Base-by-base conservation (phyloP, 2,329 filamentous ascomycete genomes). In the Trichoderma aggressivum region DNA sequence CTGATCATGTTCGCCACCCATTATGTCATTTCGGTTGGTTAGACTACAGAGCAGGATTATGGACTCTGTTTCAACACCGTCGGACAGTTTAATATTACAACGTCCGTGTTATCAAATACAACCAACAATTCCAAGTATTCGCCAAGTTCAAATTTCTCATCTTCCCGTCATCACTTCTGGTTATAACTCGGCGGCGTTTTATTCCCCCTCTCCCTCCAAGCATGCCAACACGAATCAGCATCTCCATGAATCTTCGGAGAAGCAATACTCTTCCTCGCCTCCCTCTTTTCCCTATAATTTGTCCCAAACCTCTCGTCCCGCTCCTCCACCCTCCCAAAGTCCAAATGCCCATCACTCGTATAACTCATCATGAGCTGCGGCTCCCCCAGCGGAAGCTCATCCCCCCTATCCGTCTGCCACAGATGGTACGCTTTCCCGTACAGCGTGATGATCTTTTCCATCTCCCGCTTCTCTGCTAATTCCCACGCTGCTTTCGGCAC, bases 391-490 rank as follows among this genome's bases (percentile, higher is more conserved):
- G 86, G 86, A 34, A 88, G 72, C 72, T 78, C 77, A 76, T 95
- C 89, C 0, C 92, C 92, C 7, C 87, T 84, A 81, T 97, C 93
- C 18, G 91, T 88, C 85, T 97, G 92, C 94, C 94, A 97, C 55
- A 96, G 84, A 79, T 97, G 93, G 79, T 91, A 96, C 1, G 91
- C 89, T 79, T 97, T 97, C 11, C 94, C 94, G 77, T 97, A 97
- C 3, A 96, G 79, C 0, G 87, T 84, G 4, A 93, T 82, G 0
- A 96, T 86, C 71, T 94, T 86, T 73, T 91, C 88, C 92, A 97
- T 96, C 80, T 95, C 93, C 60, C 87, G 86, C 36, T 88, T 92
- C 82, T 97, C 94, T 2, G 92, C 91, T 5, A 85, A 79, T 74
- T 96, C 91, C 93, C 93, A 97, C 0, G 84, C 87, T 0, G 85